Conservation (phyloP, 768 basidiomycete genomes). For the Pisolithus sp. region DNA sequence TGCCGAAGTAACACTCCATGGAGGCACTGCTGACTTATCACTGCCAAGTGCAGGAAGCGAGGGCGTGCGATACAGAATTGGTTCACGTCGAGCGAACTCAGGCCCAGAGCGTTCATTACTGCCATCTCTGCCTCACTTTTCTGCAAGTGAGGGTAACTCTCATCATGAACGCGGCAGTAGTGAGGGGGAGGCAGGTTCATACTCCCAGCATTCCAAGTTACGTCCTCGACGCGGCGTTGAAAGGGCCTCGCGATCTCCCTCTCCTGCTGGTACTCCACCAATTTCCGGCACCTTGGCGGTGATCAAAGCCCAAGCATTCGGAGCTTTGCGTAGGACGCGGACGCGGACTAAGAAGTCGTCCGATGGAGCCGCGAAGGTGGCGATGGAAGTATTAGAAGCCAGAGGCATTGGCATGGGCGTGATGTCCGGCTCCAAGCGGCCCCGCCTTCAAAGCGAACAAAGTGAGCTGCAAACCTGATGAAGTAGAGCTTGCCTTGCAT, state of each 20-base stretch:
- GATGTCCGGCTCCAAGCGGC: slow-evolving; percentile 31
- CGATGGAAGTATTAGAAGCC: slow-evolving; percentile 76
- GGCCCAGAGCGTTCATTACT: slow-evolving; percentile 44
- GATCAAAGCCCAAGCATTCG: slow-evolving; percentile 88
- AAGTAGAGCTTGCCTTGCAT: slow-evolving; percentile 5
- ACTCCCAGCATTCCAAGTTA: slow-evolving; percentile 35
- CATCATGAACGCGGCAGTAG: slow-evolving; percentile 50
- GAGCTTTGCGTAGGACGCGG: slow-evolving; percentile 74
- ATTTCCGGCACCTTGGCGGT: slow-evolving; percentile 82
- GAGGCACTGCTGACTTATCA: slow-evolving; percentile 69
- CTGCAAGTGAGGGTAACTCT: slow-evolving; percentile 45
- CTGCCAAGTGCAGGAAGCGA: slow-evolving; percentile 45
- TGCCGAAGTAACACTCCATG: slow-evolving; percentile 64
- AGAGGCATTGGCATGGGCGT: slow-evolving; percentile 61
- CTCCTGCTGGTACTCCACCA: slow-evolving; percentile 35
- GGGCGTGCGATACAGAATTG: slow-evolving; percentile 54
- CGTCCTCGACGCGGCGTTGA: slow-evolving; percentile 45
- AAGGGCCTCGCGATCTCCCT: slow-evolving; percentile 42
- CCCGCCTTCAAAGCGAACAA: slow-evolving; percentile 48
- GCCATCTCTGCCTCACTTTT: slow-evolving; percentile 42
- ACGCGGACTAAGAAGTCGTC: slow-evolving; percentile 66
- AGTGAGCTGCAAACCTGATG: slow-evolving; percentile 35
- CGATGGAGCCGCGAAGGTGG: slow-evolving; percentile 66
- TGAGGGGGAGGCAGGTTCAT: slow-evolving; percentile 47
- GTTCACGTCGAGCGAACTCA: slow-evolving; percentile 42